These are phyloP conservation scores for Paraurostyla sp. DNA, from an alignment of 73 alveolate genomes.

Conservation along the genomic window DNA sequence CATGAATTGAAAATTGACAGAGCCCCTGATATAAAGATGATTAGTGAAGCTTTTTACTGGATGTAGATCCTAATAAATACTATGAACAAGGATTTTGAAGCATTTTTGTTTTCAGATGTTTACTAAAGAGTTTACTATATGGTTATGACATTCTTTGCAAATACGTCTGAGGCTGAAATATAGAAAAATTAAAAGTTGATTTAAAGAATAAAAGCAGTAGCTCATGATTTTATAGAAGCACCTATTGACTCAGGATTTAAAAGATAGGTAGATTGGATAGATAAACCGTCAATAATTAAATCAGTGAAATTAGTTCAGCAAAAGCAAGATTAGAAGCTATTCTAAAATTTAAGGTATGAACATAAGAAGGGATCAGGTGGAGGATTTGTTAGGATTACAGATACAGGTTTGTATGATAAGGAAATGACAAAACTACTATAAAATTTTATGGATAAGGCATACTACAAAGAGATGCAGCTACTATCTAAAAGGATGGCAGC, in stretches of 20 bases:
- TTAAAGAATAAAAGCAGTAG: not conserved
- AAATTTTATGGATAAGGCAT: slow-evolving; percentile 24
- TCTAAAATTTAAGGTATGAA: not conserved
- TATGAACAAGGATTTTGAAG: not conserved
- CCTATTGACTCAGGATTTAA: not conserved
- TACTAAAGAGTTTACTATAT: slow-evolving; percentile 3
- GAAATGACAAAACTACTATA: not conserved
- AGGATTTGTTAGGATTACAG: slow-evolving; percentile 3
- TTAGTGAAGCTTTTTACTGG: slow-evolving; percentile 31
- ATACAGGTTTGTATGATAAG: not conserved
- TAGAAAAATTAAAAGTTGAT: not conserved
- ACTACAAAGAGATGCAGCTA: not conserved
- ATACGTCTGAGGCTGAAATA: not conserved
- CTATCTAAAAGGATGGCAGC: slow-evolving; percentile 8
- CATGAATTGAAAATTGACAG: not conserved
- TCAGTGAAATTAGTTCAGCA: not conserved
- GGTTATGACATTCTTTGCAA: not conserved
- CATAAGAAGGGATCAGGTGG: not conserved
- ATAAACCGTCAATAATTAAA: not conserved
- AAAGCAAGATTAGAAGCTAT: not conserved
- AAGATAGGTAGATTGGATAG: not conserved
- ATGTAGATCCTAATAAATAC: not conserved
- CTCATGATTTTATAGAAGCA: not conserved
- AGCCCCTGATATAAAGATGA: not conserved
- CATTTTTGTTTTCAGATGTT: not conserved